Conservation (phyloP, 805 yeast genomes). For the Metschnikowia santaceciliae region DNA sequence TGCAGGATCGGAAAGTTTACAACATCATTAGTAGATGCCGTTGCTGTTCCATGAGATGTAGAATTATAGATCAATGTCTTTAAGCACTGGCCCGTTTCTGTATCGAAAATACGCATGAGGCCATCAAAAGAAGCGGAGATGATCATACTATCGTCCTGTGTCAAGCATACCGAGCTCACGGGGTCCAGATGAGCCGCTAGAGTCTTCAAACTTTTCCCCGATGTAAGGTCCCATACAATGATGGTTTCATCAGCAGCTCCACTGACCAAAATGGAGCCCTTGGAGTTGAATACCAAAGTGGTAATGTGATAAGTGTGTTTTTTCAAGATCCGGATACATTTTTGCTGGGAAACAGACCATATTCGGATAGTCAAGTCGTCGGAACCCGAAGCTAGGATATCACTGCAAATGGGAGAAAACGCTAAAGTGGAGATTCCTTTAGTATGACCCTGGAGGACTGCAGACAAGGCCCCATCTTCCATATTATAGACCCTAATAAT, state of each 20-base stretch:
- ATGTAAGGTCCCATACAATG: constrained; percentile 79
- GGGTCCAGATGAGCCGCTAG: constrained; percentile 93
- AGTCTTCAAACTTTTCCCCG: constrained; percentile 69
- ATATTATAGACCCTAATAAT: constrained; percentile 25
- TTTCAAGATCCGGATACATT: constrained; percentile 47
- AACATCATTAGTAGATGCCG: constrained; percentile 51
- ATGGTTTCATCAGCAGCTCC: constrained; percentile 91
- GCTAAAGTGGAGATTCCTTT: constrained; percentile 70
- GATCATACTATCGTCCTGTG: constrained; percentile 76
- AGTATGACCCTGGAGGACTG: constrained; percentile 52
- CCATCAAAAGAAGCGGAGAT: constrained; percentile 92
- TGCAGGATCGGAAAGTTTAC: constrained; percentile 67
- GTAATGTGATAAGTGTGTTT: constrained; percentile 88
- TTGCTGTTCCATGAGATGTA: constrained; percentile 55
- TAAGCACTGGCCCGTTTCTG: constrained; percentile 85
- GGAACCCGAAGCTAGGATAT: constrained; percentile 74
- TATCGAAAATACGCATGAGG: constrained; percentile 81
- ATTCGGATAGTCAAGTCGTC: constrained; percentile 80
- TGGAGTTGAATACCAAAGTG: constrained; percentile 60
- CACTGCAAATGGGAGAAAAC: constrained; percentile 69
- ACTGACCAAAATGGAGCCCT: constrained; percentile 74
- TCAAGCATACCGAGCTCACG: constrained; percentile 68
- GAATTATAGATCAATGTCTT: constrained; percentile 80
- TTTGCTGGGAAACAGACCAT: constrained; percentile 57
- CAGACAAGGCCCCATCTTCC: constrained; percentile 14